These are phyloP conservation scores for Pythium volutum DNA, from an alignment of 352 stramenopile genomes.

Conservation along the genomic window DNA sequence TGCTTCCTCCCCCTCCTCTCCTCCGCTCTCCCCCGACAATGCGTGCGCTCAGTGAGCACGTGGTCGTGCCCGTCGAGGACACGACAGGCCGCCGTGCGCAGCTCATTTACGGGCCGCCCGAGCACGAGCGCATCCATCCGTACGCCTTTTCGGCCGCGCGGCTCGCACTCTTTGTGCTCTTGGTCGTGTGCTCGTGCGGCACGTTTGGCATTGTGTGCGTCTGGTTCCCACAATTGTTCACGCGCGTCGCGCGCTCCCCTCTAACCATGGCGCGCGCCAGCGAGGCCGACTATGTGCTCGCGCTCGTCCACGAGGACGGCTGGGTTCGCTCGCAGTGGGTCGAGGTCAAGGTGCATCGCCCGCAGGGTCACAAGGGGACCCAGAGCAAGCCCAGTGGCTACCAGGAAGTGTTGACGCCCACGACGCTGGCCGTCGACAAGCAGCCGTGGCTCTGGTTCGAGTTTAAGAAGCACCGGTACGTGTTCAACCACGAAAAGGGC, in stretches of 20 bases:
- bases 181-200: slow-evolving; percentile 28
- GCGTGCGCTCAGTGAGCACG: slow-evolving; percentile 6
- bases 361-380: not conserved
- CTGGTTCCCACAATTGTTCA: slow-evolving; percentile 72
- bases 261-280: slow-evolving; percentile 22
- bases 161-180: slow-evolving; percentile 31
- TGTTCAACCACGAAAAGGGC: slow-evolving; percentile 45
- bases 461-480: slow-evolving; percentile 68
- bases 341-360: not conserved
- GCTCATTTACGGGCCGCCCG: slow-evolving; percentile 6
- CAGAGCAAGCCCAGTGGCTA: not conserved
- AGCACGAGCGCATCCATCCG: slow-evolving; percentile 4
- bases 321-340: not conserved
- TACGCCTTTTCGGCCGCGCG: slow-evolving; percentile 9
- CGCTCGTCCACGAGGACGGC: slow-evolving; percentile 35
- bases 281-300: slow-evolving; percentile 48
- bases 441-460: slow-evolving; percentile 52
- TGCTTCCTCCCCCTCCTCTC: not conserved
- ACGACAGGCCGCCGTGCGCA: not conserved
- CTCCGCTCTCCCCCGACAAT: not conserved
- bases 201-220: slow-evolving; percentile 38
- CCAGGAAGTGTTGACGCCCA: not conserved
- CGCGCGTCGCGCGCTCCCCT: slow-evolving; percentile 32
- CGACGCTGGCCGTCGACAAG: not conserved
- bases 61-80: slow-evolving; percentile 8